Base-by-base conservation (phyloP, 2,329 filamentous ascomycete genomes). In the Calonectria fujianensis region DNA sequence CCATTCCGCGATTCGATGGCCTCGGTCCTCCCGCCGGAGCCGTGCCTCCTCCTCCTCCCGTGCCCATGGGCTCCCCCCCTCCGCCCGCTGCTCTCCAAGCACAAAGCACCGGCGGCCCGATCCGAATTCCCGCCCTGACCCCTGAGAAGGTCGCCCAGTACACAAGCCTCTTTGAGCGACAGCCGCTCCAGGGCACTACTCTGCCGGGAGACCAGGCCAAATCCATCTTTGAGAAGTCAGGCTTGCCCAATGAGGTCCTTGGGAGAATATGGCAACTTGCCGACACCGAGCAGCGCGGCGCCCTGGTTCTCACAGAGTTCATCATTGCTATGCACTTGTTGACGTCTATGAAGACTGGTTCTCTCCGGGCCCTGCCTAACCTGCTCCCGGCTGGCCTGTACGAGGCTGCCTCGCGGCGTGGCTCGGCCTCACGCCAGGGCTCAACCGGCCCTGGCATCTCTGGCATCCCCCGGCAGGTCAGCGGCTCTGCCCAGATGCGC, bases 241-340 rank as follows among this genome's bases (percentile, higher is more conserved):
- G 94, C 70, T 87, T 99, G 76, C 94, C 96, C 7, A 98, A 97
- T 83, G 96, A 98, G 80, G 91, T 94, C 14, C 89, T 99, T 39
- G 96, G 96, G n/a, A 93, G 94, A 79, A 98, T 99, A 87, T 99
- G 97, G 97, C 96, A 94, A 80, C 90, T 99, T 75, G 94, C 96
- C 29, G 97, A 99, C 84, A 97, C 95, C 0, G 96, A 98, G 85
- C 96, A 98, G 86, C 93, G 96, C 69, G 97, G 97, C 66, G 93
- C 94, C 39, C 89, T 99, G 45, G 94, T 96, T 73, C 90, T 93
- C 80, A 96, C 96, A 18, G 97, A 98, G 81, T 99, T 99, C 84
- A 94, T 98, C 82, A 97, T 99, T 82, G 97, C 97, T 59, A 99
- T 99, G 97, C 97, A 99, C 85, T 89, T 99, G 75, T 90, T 99